A percentile compares a stretch with the other conserved stretches of the same genome.
Evolutionary conservation across 768 basidiomycete species (phyloP).

Genomic region (Collybia nuda): DNA sequence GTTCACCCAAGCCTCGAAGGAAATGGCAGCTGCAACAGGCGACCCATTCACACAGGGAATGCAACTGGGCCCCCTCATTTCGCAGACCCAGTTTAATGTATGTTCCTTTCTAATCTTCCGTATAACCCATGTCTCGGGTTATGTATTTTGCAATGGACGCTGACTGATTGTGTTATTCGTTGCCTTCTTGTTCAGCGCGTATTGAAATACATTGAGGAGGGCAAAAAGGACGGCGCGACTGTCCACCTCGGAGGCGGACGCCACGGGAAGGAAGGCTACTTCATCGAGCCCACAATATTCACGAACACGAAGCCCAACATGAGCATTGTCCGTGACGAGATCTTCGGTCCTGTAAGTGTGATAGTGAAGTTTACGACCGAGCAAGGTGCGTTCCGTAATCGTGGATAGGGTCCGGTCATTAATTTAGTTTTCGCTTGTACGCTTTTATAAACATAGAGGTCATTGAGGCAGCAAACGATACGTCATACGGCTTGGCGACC

Average conservation of each 20-base stretch:
- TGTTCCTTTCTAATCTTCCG: slow-evolving; percentile 13
- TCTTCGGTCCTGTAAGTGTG: slow-evolving; percentile 70
- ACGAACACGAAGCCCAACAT: slow-evolving; percentile 56
- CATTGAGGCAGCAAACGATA: slow-evolving; percentile 52
- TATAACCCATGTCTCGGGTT: no score
- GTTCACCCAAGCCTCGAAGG: slow-evolving; percentile 49
- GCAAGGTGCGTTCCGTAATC: slow-evolving; percentile 10
- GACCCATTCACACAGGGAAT: slow-evolving; percentile 51
- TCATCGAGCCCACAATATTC: slow-evolving; percentile 66
- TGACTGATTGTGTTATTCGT: neutral
- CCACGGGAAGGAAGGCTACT: slow-evolving; percentile 36
- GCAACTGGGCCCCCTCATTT: slow-evolving; percentile 65
- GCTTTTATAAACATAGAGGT: neutral
- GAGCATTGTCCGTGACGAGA: slow-evolving; percentile 63
- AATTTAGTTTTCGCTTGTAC: neutral
- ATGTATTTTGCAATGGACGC: neutral
- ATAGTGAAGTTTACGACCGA: slow-evolving; percentile 64
- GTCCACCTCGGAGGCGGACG: slow-evolving; percentile 61
- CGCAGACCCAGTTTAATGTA: slow-evolving; percentile 57
- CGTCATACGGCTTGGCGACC: slow-evolving; percentile 50
- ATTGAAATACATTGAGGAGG: slow-evolving; percentile 64
- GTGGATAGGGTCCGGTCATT: neutral
- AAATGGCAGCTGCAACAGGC: slow-evolving; percentile 46
- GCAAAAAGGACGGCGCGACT: slow-evolving; percentile 63
- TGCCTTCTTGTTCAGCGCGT: slow-evolving; percentile 41